phyloP scores from a whole-genome alignment of 495 filamentous ascomycete genomes.

The Lasiosphaeria miniovina region DNA sequence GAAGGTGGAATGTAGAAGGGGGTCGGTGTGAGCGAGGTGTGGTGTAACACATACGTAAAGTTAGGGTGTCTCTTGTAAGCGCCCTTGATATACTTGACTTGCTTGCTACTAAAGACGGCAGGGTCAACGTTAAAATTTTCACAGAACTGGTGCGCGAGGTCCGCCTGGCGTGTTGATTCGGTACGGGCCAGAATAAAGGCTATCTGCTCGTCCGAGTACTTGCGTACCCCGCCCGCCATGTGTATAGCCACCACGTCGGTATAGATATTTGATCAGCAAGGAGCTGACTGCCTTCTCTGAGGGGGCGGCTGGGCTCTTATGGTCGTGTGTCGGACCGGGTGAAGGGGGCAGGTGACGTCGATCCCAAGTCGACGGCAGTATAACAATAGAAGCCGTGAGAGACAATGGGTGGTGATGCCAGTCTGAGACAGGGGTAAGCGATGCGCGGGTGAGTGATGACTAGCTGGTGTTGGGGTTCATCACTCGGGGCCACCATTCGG shows the following conservation, averaged over 20 bases:
- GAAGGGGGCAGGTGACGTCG: no score
- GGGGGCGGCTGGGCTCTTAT: no score
- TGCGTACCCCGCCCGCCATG: background rate
- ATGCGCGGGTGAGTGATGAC: no score
- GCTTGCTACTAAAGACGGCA: background rate
- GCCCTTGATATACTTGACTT: background rate
- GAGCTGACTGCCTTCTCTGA: background rate
- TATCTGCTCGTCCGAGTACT: conserved; percentile 3
- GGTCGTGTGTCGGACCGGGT: no score
- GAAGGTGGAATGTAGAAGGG: background rate
- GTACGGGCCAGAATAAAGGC: background rate
- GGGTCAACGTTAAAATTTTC: background rate
- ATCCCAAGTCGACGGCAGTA: no score
- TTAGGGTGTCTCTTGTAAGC: background rate
- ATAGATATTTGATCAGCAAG: background rate
- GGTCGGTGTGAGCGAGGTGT: background rate
- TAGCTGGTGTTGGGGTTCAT: no score
- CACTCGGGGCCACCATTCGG: no score
- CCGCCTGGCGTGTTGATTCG: no score
- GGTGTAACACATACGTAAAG: background rate
- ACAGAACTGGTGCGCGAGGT: background rate
- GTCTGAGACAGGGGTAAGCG: no score
- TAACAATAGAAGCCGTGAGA: no score
- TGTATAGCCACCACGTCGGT: background rate
- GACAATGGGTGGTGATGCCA: no score